phyloP scores from a whole-genome alignment of 768 basidiomycete species.

The Antrodiella citrinella region DNA sequence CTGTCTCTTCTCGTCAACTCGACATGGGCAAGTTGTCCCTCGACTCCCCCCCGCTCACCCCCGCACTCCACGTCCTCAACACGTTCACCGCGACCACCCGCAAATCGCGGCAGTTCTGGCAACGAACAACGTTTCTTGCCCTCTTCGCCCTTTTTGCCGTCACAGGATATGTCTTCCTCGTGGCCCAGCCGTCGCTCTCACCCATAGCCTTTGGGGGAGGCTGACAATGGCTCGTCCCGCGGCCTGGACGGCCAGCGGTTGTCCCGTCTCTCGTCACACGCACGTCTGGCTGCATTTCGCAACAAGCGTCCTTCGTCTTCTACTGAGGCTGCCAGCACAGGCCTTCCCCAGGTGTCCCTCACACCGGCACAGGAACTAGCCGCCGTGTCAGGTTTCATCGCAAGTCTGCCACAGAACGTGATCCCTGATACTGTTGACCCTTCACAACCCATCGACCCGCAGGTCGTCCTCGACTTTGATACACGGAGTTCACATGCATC shows the following conservation, averaged over 20 bases:
- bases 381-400: slow-evolving; percentile 44
- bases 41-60: slow-evolving; percentile 21
- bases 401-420: slow-evolving; percentile 24
- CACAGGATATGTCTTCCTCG: slow-evolving; percentile 48
- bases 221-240: slow-evolving; percentile 23
- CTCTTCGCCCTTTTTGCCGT: slow-evolving; percentile 43
- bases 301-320: slow-evolving; percentile 10
- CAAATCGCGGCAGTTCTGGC: slow-evolving; percentile 33
- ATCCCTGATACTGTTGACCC: slow-evolving; percentile 65
- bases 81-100: slow-evolving; percentile 20
- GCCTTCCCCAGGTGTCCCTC: slow-evolving; percentile 39
- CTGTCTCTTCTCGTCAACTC: slow-evolving; percentile 19
- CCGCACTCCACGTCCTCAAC: slow-evolving; percentile 19
- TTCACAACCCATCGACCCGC: slow-evolving; percentile 58
- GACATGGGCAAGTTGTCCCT: slow-evolving; percentile 16
- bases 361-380: slow-evolving; percentile 58
- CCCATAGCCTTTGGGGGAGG: slow-evolving; percentile 29
- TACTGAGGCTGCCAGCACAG: neutral
- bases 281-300: slow-evolving; percentile 10
- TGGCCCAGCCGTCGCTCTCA: slow-evolving; percentile 35
- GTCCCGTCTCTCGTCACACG: slow-evolving; percentile 2
- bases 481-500: slow-evolving; percentile 53
- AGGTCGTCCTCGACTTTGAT: slow-evolving; percentile 79
- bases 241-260: neutral
- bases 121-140: slow-evolving; percentile 46